Evolutionary conservation across 345 rosid species (phyloP).

Genomic region (Laguncularia racemosa): DNA sequence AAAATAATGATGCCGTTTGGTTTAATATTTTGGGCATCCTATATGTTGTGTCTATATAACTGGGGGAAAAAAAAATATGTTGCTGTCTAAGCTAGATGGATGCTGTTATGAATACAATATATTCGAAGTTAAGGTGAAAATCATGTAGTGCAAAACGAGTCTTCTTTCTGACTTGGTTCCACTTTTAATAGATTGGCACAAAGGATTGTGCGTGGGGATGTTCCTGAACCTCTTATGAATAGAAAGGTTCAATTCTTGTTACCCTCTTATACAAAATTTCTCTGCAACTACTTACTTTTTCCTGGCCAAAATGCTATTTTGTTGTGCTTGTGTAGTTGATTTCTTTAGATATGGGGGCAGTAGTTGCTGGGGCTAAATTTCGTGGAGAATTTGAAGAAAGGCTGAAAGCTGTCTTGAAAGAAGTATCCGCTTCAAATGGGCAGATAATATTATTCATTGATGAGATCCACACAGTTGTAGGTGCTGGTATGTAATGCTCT

Average conservation of each 20-base stretch:
- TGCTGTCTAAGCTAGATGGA: too few species aligned
- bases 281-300: neutral
- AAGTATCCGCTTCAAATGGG: conserved; percentile 85
- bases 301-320: neutral
- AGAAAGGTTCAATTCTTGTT: conserved; percentile 37
- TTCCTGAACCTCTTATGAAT: conserved; percentile 73
- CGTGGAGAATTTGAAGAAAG: conserved; percentile 84
- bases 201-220: conserved; percentile 81
- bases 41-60: too few species aligned
- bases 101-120: neutral
- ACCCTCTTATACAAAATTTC: neutral
- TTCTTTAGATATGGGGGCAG: conserved; percentile 85
- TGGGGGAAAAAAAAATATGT: too few species aligned
- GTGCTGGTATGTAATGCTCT: conserved; percentile 50
- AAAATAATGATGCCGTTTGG: too few species aligned
- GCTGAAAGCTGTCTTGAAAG: conserved; percentile 87
- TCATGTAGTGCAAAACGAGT: neutral
- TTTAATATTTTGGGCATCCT: too few species aligned
- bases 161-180: neutral
- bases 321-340: conserved; percentile 43
- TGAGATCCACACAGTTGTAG: conserved; percentile 88
- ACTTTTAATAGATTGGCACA: conserved; percentile 60
- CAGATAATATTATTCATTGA: conserved; percentile 81
- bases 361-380: conserved; percentile 85
- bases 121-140: neutral